phyloP scores from a whole-genome alignment of 345 rosid genomes.

The Brassica nigra region DNA sequence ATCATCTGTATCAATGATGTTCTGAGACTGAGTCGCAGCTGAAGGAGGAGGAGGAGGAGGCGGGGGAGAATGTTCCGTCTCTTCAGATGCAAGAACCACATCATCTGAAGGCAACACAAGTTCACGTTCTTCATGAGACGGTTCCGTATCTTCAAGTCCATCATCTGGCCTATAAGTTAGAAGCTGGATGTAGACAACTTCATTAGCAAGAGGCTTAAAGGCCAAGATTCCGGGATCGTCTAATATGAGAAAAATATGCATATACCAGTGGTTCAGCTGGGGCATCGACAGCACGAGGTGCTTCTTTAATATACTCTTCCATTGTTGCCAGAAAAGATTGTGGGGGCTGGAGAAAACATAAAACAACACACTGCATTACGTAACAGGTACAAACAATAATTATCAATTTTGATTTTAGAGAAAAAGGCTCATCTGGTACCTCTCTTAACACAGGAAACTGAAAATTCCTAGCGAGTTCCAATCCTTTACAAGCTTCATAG shows the following conservation, averaged over 20 bases:
- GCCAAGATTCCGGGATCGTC: background rate
- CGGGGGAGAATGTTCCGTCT: conserved; percentile 49
- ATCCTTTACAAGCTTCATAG: conserved; percentile 91
- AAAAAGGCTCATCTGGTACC: conserved; percentile 45
- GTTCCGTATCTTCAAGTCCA: conserved; percentile 58
- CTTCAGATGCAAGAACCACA: conserved; percentile 47
- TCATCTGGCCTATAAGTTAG: conserved; percentile 86
- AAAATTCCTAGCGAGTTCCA: conserved; percentile 98
- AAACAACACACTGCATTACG: background rate
- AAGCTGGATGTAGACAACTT: conserved; percentile 52
- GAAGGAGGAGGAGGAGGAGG: conserved; percentile 48
- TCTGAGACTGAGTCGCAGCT: conserved; percentile 61
- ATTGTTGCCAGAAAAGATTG: conserved; percentile 91
- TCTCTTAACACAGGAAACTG: conserved; percentile 95
- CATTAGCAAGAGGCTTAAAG: conserved; percentile 8
- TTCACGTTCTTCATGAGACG: conserved; percentile 60
- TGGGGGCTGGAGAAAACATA: conserved; percentile 69
- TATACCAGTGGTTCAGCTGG: conserved; percentile 66
- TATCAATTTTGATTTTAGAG: background rate
- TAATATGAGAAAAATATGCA: conserved; percentile 27
- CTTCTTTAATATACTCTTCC: conserved; percentile 98
- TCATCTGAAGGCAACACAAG: conserved; percentile 49
- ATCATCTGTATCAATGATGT: conserved; percentile 67
- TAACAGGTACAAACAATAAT: background rate
- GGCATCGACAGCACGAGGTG: conserved; percentile 83